Percentiles rank a stretch among this genome's conserved stretches.
Evolutionary conservation across 2,329 filamentous ascomycete species (phyloP).

Genomic region (Cercospora sojina): DNA sequence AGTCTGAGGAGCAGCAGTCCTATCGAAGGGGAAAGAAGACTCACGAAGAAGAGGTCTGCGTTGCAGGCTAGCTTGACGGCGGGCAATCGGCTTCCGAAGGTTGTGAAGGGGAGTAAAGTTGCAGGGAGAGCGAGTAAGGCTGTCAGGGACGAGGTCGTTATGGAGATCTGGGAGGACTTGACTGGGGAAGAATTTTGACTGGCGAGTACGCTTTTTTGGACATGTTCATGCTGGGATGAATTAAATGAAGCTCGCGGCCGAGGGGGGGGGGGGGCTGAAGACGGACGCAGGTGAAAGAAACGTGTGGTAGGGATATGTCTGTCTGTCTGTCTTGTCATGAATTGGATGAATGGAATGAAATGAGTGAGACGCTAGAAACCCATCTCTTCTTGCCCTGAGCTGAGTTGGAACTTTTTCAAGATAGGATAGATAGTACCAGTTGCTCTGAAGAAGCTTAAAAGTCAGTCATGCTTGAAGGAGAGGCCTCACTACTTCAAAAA

Average conservation of each 20-base stretch:
- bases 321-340: background rate
- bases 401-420: too few species aligned
- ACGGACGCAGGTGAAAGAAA: background rate
- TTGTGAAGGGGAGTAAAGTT: conserved; percentile 10
- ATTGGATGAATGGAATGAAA: background rate
- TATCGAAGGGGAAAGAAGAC: background rate
- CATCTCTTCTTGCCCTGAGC: too few species aligned
- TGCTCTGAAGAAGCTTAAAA: too few species aligned
- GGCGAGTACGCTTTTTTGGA: background rate
- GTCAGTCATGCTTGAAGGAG: too few species aligned
- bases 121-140: conserved; percentile 16
- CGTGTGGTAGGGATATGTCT: background rate
- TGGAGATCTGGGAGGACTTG: conserved; percentile 36
- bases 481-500: too few species aligned
- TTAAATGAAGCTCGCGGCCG: background rate
- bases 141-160: conserved; percentile 30
- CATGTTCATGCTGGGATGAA: background rate
- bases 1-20: conserved; percentile 18
- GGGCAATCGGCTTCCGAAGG: conserved; percentile 14
- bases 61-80: conserved; percentile 15
- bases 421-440: too few species aligned
- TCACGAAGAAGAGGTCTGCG: background rate
- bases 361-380: too few species aligned
- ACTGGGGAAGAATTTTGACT: conserved; percentile 28
- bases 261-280: too few species aligned